A percentile compares a stretch with the other conserved stretches of the same genome.
These are phyloP conservation scores for Melaleuca quinquenervia DNA, from an alignment of 345 rosid species.

Conservation along the genomic window DNA sequence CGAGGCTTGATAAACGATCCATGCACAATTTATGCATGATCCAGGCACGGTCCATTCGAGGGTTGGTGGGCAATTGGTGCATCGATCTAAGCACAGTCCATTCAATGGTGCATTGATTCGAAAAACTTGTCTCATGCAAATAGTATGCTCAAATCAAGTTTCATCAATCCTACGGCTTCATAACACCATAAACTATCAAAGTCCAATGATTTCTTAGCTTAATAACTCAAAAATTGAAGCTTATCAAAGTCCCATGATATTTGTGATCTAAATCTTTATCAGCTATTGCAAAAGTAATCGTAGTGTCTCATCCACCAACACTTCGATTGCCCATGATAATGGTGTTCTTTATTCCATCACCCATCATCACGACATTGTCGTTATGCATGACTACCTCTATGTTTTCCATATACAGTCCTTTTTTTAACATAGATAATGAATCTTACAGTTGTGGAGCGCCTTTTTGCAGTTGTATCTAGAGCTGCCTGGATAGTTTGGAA, in stretches of 20 bases:
- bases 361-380: slow-evolving; percentile 22
- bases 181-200: no score
- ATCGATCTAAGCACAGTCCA: no score
- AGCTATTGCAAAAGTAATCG: slow-evolving; percentile 25
- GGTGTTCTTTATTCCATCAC: slow-evolving; percentile 21
- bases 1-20: no score
- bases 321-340: slow-evolving; percentile 28
- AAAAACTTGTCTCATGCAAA: no score
- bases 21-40: no score
- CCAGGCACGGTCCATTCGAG: no score
- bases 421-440: slow-evolving; percentile 19
- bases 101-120: no score
- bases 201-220: no score
- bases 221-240: not conserved
- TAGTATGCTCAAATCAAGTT: no score
- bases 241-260: not conserved
- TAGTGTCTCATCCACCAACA: slow-evolving; percentile 24
- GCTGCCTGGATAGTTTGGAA: slow-evolving; percentile 21
- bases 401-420: slow-evolving; percentile 8
- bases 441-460: slow-evolving; percentile 11
- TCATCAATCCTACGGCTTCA: no score
- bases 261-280: slow-evolving; percentile 4
- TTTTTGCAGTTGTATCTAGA: slow-evolving; percentile 14
- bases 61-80: no score
- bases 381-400: slow-evolving; percentile 6